Base-by-base conservation (phyloP, 768 basidiomycete genomes). In the Leccinum broughii region DNA sequence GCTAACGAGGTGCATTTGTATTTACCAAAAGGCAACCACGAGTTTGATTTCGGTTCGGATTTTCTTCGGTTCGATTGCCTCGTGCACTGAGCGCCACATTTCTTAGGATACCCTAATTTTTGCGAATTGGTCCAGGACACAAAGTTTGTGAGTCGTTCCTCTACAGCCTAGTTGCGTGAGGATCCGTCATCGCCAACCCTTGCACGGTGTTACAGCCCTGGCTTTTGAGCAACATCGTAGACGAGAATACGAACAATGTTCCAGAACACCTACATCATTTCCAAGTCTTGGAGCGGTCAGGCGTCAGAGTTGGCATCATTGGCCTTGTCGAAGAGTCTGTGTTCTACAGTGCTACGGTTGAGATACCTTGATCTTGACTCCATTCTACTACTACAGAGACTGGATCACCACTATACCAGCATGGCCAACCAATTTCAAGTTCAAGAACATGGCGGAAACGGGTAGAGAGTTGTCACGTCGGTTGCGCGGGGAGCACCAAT, bases 361-460 rank as follows among this genome's bases (percentile, higher is more conserved):
- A 49, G 20, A 15, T 46, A 14, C 28, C 15, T 54, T 22, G 32
- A n/a, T 54, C 17, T 22, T 50, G 32, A 51, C 24, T 54, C 26
- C 48, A 32, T 32, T 64, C 20, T 35, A 11, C 13, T 13, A 11
- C 13, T 34, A 17, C 55, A 95, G 93, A 70, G 90, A 91, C 67
- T 96, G 94, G 94, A 93, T 96, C 55, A 80, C 80, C 26, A 95
- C 94, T 1, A 85, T 97, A 9, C 77, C 92, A 0, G 86, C 92
- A 8, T 97, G 94, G 93, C 94, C 94, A 1, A 55, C 83, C 1
- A 84, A 84, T 57, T 97, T 95, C 73, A 74, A 83, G 62, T 91
- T 90, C 73, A 83, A 76, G 57, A 83, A 89, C 53, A 93, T 95
- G 92, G 77, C 77, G 28, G 78, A 90, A 58, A 84, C 85, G 1